Percentiles rank a stretch among this genome's conserved stretches.
These are phyloP conservation scores for Staphylotrichum tortipilum DNA, from an alignment of 495 filamentous ascomycete species.

Conservation along the genomic window DNA sequence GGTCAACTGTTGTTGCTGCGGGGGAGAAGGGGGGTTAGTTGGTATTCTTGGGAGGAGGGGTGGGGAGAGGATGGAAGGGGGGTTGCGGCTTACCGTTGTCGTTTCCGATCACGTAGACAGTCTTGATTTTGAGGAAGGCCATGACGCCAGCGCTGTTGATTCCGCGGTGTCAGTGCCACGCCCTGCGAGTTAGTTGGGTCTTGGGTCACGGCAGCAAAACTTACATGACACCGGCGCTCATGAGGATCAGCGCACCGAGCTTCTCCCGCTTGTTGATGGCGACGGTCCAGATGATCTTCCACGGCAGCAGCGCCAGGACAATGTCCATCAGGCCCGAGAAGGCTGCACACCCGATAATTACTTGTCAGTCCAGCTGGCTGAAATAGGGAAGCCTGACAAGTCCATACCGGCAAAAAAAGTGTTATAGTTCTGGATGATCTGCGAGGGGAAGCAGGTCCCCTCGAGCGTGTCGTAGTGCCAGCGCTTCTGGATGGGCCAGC, in stretches of 20 bases:
- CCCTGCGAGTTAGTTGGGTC: too few relatives aligned
- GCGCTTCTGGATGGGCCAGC: slow-evolving; percentile 4
- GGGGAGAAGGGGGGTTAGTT: not conserved
- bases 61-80: not conserved
- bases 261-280: slow-evolving; percentile 22
- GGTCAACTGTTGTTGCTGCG: slow-evolving; percentile 2
- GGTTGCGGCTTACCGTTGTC: not conserved
- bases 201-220: too few relatives aligned
- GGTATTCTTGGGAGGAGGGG: too few relatives aligned
- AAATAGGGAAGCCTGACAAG: too few relatives aligned
- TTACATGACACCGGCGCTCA: slow-evolving; percentile 22
- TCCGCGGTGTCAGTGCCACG: not conserved
- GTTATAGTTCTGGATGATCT: not conserved
- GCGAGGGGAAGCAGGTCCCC: not conserved
- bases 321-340: slow-evolving; percentile 14
- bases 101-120: slow-evolving; percentile 3
- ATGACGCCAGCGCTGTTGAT: slow-evolving; percentile 4
- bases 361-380: not conserved
- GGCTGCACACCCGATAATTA: not conserved
- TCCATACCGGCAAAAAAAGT: slow-evolving; percentile 9
- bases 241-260: slow-evolving; percentile 16
- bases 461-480: not conserved
- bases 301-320: slow-evolving; percentile 17
- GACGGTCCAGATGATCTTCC: slow-evolving; percentile 18
- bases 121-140: slow-evolving; percentile 12